A percentile compares a stretch with the other conserved stretches of the same genome.
phyloP scores from a whole-genome alignment of 495 filamentous ascomycete genomes.

The Podospora pseudoanserina region DNA sequence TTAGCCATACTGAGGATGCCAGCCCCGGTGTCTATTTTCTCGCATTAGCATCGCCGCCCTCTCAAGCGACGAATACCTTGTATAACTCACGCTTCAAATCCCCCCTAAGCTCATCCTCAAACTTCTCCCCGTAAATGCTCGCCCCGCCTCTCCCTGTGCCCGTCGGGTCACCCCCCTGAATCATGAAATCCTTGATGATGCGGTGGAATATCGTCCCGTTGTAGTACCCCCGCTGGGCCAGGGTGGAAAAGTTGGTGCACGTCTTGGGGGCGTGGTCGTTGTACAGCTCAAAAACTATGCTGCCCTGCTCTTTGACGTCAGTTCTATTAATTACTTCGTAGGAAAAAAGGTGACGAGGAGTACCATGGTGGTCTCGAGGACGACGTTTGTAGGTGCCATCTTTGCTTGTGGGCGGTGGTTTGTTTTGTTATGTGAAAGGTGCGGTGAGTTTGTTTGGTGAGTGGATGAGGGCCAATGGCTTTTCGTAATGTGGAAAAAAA shows the following conservation, averaged over 20 bases:
- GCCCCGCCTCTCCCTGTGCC: conserved; percentile 89
- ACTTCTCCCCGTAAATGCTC: conserved; percentile 91
- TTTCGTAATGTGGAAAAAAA: no score
- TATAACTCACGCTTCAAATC: conserved; percentile 58
- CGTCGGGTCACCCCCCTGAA: conserved; percentile 93
- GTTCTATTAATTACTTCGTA: neutral
- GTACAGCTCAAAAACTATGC: conserved; percentile 87
- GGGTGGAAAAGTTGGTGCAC: conserved; percentile 81
- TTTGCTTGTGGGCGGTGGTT: neutral
- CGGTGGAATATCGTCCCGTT: conserved; percentile 83
- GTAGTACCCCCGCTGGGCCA: conserved; percentile 82
- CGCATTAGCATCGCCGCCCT: neutral
- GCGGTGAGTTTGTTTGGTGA: neutral
- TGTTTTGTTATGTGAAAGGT: no score
- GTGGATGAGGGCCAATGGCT: no score
- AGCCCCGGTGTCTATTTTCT: conserved; percentile 67
- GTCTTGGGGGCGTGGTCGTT: conserved; percentile 52
- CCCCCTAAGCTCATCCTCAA: conserved; percentile 81
- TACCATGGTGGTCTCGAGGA: conserved; percentile 23
- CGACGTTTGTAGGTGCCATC: conserved; percentile 3
- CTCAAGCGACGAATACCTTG: no score
- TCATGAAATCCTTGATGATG: conserved; percentile 94
- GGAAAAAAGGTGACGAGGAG: neutral
- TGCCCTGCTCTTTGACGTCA: conserved; percentile 50
- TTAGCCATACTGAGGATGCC: conserved; percentile 96